Percentiles rank a stretch among this genome's conserved stretches.
Evolutionary conservation across 306 rosid genomes (phyloP).

Genomic region (Acacia acuminata): DNA sequence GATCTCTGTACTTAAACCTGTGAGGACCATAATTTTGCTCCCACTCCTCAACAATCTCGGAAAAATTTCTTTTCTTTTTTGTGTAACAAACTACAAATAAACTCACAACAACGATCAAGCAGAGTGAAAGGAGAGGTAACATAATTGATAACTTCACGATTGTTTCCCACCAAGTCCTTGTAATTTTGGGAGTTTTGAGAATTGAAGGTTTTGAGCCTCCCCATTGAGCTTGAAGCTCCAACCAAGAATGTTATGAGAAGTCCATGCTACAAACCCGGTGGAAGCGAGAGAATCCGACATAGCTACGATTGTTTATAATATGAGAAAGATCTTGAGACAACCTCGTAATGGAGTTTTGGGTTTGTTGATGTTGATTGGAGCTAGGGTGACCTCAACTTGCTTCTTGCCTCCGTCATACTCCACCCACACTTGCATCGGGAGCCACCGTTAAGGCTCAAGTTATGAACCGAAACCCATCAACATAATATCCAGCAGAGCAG

Average conservation of each 20-base stretch:
- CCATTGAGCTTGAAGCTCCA: background rate
- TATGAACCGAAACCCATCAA: background rate
- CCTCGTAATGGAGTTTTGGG: background rate
- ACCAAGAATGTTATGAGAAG: background rate
- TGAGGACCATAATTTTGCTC: background rate
- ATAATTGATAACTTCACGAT: background rate
- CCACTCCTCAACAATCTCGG: background rate
- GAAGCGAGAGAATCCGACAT: background rate
- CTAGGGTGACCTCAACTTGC: slow-evolving; percentile 13
- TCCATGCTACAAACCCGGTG: background rate
- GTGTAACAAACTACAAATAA: background rate
- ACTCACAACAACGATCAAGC: background rate
- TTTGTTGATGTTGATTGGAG: background rate
- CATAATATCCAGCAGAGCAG: slow-evolving; percentile 46
- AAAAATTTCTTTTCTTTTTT: too few relatives aligned
- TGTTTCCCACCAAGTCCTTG: background rate
- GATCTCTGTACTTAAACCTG: background rate
- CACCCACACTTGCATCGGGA: slow-evolving; percentile 59
- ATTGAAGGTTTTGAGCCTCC: background rate
- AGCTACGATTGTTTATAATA: too few relatives aligned
- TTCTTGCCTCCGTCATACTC: slow-evolving; percentile 54
- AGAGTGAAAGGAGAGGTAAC: background rate
- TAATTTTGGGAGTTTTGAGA: background rate
- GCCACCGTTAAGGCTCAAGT: slow-evolving; percentile 53
- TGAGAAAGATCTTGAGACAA: background rate